Percentiles rank a stretch among this genome's conserved stretches.
Evolutionary conservation across 2,329 filamentous ascomycete genomes (phyloP).

Genomic region (Gnomoniopsis sp.): DNA sequence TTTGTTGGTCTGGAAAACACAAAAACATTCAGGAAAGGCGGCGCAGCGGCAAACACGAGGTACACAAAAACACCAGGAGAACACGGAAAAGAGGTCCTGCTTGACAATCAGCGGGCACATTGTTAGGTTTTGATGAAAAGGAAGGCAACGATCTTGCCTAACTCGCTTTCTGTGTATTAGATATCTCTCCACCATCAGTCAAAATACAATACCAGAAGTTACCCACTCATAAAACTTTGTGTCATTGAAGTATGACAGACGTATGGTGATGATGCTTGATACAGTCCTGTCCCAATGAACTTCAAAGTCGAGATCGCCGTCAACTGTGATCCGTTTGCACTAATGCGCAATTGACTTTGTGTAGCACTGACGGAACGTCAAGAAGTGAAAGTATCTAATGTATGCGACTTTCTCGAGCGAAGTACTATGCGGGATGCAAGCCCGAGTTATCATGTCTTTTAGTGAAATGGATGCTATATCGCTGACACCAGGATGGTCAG

Average conservation of each 20-base stretch:
- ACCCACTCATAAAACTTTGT: slow-evolving; percentile 48
- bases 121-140: slow-evolving; percentile 5
- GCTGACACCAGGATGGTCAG: too few relatives aligned
- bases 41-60: slow-evolving; percentile 21
- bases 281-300: too few relatives aligned
- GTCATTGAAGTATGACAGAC: not conserved
- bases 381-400: too few relatives aligned
- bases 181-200: slow-evolving; percentile 42
- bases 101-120: slow-evolving; percentile 24
- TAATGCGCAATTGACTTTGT: too few relatives aligned
- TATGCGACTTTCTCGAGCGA: too few relatives aligned
- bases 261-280: too few relatives aligned
- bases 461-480: too few relatives aligned
- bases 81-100: slow-evolving; percentile 18
- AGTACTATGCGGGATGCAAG: too few relatives aligned
- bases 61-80: slow-evolving; percentile 19
- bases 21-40: slow-evolving; percentile 20
- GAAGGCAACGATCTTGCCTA: slow-evolving; percentile 34
- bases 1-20: slow-evolving; percentile 30
- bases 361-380: too few relatives aligned
- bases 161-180: slow-evolving; percentile 65
- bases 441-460: too few relatives aligned
- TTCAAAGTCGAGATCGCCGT: too few relatives aligned
- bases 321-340: too few relatives aligned
- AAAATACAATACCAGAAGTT: slow-evolving; percentile 60